A percentile compares a stretch with the other conserved stretches of the same genome.
phyloP scores from a whole-genome alignment of 495 filamentous ascomycete genomes.

The Penicillium mononematosum region DNA sequence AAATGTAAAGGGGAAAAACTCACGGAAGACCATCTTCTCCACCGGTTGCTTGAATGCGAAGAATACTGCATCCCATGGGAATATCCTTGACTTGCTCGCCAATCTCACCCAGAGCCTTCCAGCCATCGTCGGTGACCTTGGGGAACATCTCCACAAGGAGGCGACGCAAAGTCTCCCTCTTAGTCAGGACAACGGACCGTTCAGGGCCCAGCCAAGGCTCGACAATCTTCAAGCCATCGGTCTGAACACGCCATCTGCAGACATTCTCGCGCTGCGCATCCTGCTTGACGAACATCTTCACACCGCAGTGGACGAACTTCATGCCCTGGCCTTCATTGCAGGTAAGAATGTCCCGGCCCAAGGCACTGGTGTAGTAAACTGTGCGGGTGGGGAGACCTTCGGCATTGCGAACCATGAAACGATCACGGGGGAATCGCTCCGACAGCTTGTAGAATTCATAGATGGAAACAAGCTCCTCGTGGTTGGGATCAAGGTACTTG shows the following conservation, averaged over 20 bases:
- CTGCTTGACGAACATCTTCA: conserved; percentile 98
- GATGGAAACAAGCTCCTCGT: conserved; percentile 72
- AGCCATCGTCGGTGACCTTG: conserved; percentile 64
- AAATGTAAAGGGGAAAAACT: conserved; percentile 18
- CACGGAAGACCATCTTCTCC: conserved; percentile 67
- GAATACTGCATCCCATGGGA: conserved; percentile 86
- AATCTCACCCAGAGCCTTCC: conserved; percentile 80
- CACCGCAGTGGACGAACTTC: conserved; percentile 93
- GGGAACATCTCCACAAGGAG: conserved; percentile 95
- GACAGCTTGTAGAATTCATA: conserved; percentile 80
- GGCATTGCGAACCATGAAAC: conserved; percentile 95
- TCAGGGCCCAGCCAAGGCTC: conserved; percentile 83
- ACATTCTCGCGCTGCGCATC: conserved; percentile 81
- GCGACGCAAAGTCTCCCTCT: conserved; percentile 70
- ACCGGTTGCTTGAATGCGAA: conserved; percentile 71
- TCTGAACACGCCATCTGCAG: conserved; percentile 93
- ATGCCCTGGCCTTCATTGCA: conserved; percentile 84
- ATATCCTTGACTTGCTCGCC: conserved; percentile 77
- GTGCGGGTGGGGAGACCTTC: conserved; percentile 77
- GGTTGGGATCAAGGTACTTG: conserved; percentile 73
- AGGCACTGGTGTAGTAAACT: conserved; percentile 90
- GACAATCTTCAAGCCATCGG: conserved; percentile 82
- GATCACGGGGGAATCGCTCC: conserved; percentile 76
- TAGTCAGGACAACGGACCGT: conserved; percentile 69
- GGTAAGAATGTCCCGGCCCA: conserved; percentile 76